phyloP scores from a whole-genome alignment of 768 basidiomycete genomes.

The Boletus subcaerulescens region DNA sequence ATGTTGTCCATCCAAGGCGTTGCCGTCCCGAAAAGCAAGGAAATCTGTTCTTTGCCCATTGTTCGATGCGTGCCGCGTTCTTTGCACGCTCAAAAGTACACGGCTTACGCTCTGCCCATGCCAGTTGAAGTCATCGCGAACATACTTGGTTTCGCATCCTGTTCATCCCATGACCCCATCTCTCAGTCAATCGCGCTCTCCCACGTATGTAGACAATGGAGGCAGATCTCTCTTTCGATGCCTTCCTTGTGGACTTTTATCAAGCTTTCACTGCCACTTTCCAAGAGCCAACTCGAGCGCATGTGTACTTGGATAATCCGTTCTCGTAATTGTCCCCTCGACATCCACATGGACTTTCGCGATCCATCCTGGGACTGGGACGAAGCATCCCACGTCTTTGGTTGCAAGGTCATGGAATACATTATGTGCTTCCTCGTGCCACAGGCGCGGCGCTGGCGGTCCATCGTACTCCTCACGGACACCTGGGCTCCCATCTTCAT shows the following conservation, averaged over 20 bases:
- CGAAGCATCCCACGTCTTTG: conserved; percentile 42
- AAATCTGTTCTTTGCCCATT: background rate
- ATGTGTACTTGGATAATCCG: conserved; percentile 40
- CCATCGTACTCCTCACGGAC: conserved; percentile 51
- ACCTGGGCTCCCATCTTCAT: conserved; percentile 58
- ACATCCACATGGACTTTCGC: conserved; percentile 56
- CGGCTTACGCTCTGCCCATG: conserved; percentile 10
- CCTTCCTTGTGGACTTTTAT: conserved; percentile 52
- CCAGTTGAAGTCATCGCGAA: conserved; percentile 37
- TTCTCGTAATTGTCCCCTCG: conserved; percentile 46
- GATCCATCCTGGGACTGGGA: conserved; percentile 58
- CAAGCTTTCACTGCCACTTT: conserved; percentile 42
- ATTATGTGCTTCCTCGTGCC: conserved; percentile 45
- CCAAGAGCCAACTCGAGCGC: conserved; percentile 36
- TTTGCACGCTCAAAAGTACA: background rate
- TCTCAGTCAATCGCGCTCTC: conserved; percentile 36
- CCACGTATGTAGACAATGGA: conserved; percentile 52
- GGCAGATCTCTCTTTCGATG: conserved; percentile 43
- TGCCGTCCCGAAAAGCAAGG: background rate
- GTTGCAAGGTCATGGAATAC: conserved; percentile 41
- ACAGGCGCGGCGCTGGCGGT: conserved; percentile 46
- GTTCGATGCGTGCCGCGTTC: background rate
- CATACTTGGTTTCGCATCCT: conserved; percentile 34
- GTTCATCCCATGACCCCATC: conserved; percentile 27
- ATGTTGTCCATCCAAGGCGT: conserved; percentile 12